Base-by-base conservation (phyloP, 148 eudicot species). In the Heliosperma pusillum region DNA sequence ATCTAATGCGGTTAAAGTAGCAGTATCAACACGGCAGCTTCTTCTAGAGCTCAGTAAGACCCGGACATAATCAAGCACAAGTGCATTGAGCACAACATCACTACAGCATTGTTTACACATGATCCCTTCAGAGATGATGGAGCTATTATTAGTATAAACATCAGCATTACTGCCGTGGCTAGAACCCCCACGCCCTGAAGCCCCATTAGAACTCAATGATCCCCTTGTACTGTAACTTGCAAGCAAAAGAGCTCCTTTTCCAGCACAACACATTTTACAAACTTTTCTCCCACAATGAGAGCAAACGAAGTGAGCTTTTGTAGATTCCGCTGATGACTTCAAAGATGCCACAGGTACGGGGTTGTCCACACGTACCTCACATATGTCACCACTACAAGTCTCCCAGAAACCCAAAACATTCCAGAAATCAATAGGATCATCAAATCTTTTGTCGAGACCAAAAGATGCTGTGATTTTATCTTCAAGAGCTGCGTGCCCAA, bases 201-300 rank as follows among this genome's bases (percentile, higher is more conserved):
- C 74, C 68, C 87, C 78, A 85, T 84, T 85, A 71, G 80, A 83
- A 80, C 76, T 79, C 42, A 86, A 86, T 40, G 79, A 80, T 61
- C 87, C 87, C 83, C 80, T 86, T 61, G 84, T 74, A 75, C 85
- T 84, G 69, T 70, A 83, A 69, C 76, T 79, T 58, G 85, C 80
- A 60, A 90, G 92, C 68, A 95, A 72, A 77, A 92, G 88, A 66
- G 97, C 97, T 78, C 98, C 98, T 80, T 77, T 90, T 74, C 98
- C 98, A 58, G 93, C 96, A 86, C 92, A 90, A 80, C 98, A 95
- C 76, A 83, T 76, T 84, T 81, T 89, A 74, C 98, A 95, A 76
- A 89, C 97, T 85, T 85, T 87, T 78, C 90, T 85, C 69, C 76
- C 78, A 80, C 98, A 95, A 73, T 90, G 85, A 77, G 89, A 85